Base-by-base conservation (phyloP, 331 rosid genomes). In the Erythrophleum ivorense region DNA sequence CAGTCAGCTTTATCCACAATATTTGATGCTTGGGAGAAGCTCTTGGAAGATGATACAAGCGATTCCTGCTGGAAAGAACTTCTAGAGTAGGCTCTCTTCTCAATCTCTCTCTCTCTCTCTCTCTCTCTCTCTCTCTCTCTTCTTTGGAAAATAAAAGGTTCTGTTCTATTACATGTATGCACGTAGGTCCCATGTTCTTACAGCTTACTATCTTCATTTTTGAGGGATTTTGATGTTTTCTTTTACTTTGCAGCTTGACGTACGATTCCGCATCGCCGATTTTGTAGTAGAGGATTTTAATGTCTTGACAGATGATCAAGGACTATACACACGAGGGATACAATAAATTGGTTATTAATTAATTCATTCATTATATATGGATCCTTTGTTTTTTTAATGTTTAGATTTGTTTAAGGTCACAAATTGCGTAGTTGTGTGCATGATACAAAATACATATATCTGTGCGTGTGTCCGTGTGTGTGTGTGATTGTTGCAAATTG, bases 61-160 rank as follows among this genome's bases (percentile, higher is more conserved):
- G 96, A 71, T 58, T 87, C 96, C 24, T 95, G 87, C 75, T 95
- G 99, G 99, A 93, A 87, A 87, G 91, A 93, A 70, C 85, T 95
- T 81, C 83, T 93, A 72, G 88, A 85, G 99, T 95, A 85, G 68
- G 62, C 79, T 50, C 45, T 74, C 33, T 77, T 55, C 49, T 71
- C 58, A 5, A 0, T 66, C 63, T 19, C 63, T n/a, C 6, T 8
- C 1, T n/a, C n/a, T n/a, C n/a, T n/a, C 4, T 2, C 40, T 2
- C 40, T 2, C 40, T 2, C 40, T 2, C 40, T 2, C 40, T 2
- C 40, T 2, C 40, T 2, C 41, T 5, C 5, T 2, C 5, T 2
- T 38, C 3, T 38, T 2, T 38, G 41, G 4, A 38, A 43, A 3
- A 43, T 46, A 46, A 46, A 46, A 46, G 50, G 50, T 46, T 14